Percentiles rank a stretch among this genome's conserved stretches.
Evolutionary conservation across 169 alveolate species (phyloP).

Genomic region (Cyclospora cayetanensis): DNA sequence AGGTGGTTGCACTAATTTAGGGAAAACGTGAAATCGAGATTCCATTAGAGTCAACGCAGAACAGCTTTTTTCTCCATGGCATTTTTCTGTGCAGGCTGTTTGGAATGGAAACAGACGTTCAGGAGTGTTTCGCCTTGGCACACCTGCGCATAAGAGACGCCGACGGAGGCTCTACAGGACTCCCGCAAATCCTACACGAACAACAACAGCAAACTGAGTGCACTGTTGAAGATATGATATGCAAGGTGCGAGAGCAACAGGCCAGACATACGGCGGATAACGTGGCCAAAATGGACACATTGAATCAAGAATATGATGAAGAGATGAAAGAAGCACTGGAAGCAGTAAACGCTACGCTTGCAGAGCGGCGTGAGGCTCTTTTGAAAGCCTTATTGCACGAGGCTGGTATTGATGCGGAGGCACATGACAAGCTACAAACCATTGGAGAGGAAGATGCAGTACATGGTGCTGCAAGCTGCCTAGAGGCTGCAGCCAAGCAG

Average conservation of each 20-base stretch:
- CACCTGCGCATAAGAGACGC: background rate
- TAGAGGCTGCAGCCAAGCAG: slow-evolving; percentile 52
- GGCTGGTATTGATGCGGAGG: slow-evolving; percentile 25
- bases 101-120: slow-evolving; percentile 17
- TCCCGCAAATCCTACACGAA: slow-evolving; percentile 22
- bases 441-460: slow-evolving; percentile 39
- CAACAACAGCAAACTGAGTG: slow-evolving; percentile 32
- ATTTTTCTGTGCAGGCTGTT: slow-evolving; percentile 63
- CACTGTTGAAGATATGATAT: slow-evolving; percentile 36
- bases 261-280: slow-evolving; percentile 4
- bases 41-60: too few relatives aligned
- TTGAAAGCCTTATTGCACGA: slow-evolving; percentile 4
- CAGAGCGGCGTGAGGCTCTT: slow-evolving; percentile 43
- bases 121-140: background rate
- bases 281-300: slow-evolving; percentile 21
- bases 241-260: slow-evolving; percentile 31
- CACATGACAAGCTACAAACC: slow-evolving; percentile 52
- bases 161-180: background rate
- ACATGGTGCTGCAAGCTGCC: slow-evolving; percentile 48
- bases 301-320: slow-evolving; percentile 15
- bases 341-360: slow-evolving; percentile 13
- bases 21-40: too few relatives aligned
- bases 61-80: too few relatives aligned
- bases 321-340: slow-evolving; percentile 7
- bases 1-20: too few relatives aligned